Evolutionary conservation across 257 asterid species (phyloP).

Genomic region (Solanum bulbocastanum): DNA sequence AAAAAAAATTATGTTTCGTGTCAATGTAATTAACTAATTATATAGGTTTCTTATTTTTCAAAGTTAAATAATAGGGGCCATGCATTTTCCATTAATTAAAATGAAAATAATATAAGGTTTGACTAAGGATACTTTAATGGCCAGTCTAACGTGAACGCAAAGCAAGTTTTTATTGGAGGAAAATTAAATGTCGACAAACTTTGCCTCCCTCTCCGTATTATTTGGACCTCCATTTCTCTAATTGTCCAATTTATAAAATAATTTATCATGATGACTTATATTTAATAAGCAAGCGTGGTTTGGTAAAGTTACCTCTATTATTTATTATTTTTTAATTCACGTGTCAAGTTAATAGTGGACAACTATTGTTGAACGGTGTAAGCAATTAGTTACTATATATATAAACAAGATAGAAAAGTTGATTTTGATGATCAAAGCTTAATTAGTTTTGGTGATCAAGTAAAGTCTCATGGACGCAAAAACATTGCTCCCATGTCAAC

Average conservation of each 20-base stretch:
- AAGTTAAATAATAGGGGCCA: not conserved
- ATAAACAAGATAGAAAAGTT: not conserved
- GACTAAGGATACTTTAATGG: constrained; percentile 7
- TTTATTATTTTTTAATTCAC: too few relatives aligned
- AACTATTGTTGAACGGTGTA: too few relatives aligned
- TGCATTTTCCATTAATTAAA: not conserved
- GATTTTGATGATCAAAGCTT: not conserved
- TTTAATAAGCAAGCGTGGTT: too few relatives aligned
- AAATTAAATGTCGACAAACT: constrained; percentile 7
- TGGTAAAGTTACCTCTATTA: too few relatives aligned
- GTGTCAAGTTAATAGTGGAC: not conserved
- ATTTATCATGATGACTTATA: too few relatives aligned
- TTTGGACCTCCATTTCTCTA: too few relatives aligned
- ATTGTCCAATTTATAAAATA: too few relatives aligned
- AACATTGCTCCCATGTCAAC: constrained; percentile 9
- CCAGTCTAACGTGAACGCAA: constrained; percentile 18
- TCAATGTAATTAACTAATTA: not conserved
- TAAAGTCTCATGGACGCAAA: constrained; percentile 12
- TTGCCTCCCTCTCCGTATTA: constrained; percentile 22
- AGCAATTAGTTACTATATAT: not conserved
- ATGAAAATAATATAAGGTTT: constrained; percentile 2
- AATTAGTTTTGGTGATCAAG: not conserved
- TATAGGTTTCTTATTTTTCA: not conserved
- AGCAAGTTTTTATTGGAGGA: constrained; percentile 27
- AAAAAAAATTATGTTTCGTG: not conserved